Percentiles rank a stretch among this genome's conserved stretches.
phyloP scores from a whole-genome alignment of 768 basidiomycete genomes.

The Podaxis rugospora region DNA sequence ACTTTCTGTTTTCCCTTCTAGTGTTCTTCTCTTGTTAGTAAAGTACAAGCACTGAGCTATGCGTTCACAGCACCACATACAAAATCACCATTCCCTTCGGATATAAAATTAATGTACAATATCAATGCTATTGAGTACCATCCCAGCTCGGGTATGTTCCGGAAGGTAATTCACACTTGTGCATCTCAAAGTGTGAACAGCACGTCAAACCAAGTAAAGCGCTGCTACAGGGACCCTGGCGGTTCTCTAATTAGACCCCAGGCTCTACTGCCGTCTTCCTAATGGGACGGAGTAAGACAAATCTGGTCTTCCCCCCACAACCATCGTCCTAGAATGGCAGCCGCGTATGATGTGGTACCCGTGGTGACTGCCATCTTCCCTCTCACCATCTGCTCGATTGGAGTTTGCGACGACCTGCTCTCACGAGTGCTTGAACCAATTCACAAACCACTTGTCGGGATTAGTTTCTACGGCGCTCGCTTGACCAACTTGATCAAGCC shows the following conservation, averaged over 20 bases:
- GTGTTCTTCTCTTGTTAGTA: no score
- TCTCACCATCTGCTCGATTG: not conserved
- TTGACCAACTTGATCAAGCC: no score
- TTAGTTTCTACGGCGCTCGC: not conserved
- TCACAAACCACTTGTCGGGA: not conserved
- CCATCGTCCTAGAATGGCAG: not conserved
- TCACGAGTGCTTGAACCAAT: not conserved
- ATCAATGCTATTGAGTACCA: not conserved
- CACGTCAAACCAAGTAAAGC: not conserved
- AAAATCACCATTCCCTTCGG: not conserved
- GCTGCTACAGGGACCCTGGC: no score
- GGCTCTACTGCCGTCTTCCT: not conserved
- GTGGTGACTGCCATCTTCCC: not conserved
- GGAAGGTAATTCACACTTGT: not conserved
- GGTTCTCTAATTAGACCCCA: no score
- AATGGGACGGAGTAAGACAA: not conserved
- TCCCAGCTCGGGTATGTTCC: not conserved
- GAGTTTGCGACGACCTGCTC: no score
- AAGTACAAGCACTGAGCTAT: no score
- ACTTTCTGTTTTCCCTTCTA: no score
- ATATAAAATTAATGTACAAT: not conserved
- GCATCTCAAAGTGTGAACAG: not conserved
- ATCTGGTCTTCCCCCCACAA: not conserved
- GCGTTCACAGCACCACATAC: no score
- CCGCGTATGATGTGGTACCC: not conserved